Base-by-base conservation (phyloP, 23 red algal genomes). In the Pyropia yezoensis region DNA sequence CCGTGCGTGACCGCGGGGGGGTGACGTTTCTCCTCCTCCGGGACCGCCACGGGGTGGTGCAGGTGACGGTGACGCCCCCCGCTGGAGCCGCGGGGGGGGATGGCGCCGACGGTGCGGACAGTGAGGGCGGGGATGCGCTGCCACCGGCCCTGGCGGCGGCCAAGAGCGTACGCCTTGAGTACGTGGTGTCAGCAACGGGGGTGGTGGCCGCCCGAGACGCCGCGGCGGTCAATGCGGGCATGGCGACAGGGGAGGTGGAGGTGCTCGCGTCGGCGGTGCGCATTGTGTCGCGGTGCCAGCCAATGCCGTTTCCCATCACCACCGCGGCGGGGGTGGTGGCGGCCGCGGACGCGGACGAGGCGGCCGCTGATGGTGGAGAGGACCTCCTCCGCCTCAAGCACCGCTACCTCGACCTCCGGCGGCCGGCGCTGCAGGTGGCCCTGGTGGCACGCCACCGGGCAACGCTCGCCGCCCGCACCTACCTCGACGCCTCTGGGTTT, bases 21-120 rank as follows among this genome's bases (percentile, higher is more conserved):
- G 88, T 98, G 28, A 71, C 80, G 26, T 98, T 98, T 23, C 56
- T 98, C 8, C 67, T 98, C 18, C 62, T 98, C n/a, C 77, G 94
- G 27, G 94, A 98, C 59, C 71, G 94, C 47, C 82, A 80, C 52
- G 94, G 94, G 20, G 72, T 91, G 71, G 64, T 89, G 49, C 94
- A 98, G 56, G 82, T 88, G 19, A 98, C 86, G 3, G 33, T 98
- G 16, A 24, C 19, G 18, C 39, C 39, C 6, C 39, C 39, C 39
- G 39, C 39, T 1, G 11, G 6, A 13, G 39, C 39, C 0, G 30
- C 30, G 30, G 30, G 30, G 30, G 30, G 30, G 30, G 39, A 13
- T 13, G 39, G 1, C 9, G 39, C 39, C 0, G 39, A 2, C 30
- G 30, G 30, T 33, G 30, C 30, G 30, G 30, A 2, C 30, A 6